A percentile compares a stretch with the other conserved stretches of the same genome.
phyloP scores from a whole-genome alignment of 257 asterid genomes.

The Paraleonurus japonicus region DNA sequence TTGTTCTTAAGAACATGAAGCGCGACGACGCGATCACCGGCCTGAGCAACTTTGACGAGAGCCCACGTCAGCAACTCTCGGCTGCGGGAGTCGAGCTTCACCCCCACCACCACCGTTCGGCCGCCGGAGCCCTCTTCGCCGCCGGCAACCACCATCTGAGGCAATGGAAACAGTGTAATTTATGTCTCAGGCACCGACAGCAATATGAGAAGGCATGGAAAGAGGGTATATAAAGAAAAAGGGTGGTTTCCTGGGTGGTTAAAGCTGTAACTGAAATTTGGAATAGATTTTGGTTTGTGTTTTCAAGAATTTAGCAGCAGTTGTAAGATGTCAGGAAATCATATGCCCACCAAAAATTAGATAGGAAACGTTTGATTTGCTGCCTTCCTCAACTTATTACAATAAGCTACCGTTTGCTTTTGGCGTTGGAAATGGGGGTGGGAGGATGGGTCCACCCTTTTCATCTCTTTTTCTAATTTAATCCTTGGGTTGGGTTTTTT shows the following conservation, averaged over 20 bases:
- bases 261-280: slow-evolving; percentile 23
- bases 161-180: neutral
- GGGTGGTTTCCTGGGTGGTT: slow-evolving; percentile 26
- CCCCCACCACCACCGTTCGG: slow-evolving; percentile 82
- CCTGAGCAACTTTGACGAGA: slow-evolving; percentile 81
- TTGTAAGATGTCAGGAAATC: slow-evolving; percentile 27
- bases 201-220: neutral
- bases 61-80: slow-evolving; percentile 96
- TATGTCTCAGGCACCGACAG: neutral
- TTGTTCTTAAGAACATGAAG: slow-evolving; percentile 77
- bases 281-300: slow-evolving; percentile 26
- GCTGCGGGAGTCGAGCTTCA: slow-evolving; percentile 71
- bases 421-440: slow-evolving; percentile 27
- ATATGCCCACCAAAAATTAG: slow-evolving; percentile 31
- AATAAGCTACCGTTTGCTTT: slow-evolving; percentile 26
- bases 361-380: slow-evolving; percentile 25
- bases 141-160: slow-evolving; percentile 43
- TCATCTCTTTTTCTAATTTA: neutral
- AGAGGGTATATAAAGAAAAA: slow-evolving; percentile 8
- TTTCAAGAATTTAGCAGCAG: slow-evolving; percentile 32
- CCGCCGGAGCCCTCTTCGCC: slow-evolving; percentile 41
- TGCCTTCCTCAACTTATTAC: slow-evolving; percentile 26
- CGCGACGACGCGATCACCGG: slow-evolving; percentile 92
- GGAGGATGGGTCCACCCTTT: slow-evolving; percentile 2
- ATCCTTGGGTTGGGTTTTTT: too few relatives aligned